Base-by-base conservation (phyloP, 2,329 filamentous ascomycete genomes). In the Aureobasidium sp. region DNA sequence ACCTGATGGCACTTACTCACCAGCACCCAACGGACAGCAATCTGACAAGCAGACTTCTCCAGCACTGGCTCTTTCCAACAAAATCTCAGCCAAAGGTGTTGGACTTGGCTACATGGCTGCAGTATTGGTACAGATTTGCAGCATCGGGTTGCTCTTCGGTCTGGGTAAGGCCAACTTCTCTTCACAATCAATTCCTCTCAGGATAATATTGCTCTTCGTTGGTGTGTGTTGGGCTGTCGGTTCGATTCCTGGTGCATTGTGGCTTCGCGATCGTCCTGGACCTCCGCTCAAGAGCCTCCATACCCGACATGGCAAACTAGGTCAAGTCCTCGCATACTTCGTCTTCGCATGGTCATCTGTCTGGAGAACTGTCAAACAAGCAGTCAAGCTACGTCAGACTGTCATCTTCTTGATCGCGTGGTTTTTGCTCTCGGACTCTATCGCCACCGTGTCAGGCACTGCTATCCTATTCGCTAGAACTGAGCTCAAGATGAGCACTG, bases 381-480 rank as follows among this genome's bases (percentile, higher is more conserved):
- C 91, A 1, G 76, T 85, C 16, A 81, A 83, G 15, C 79, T 92
- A 2, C 74, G 83, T 5, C 89, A 93, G 67, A 86, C 89, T n/a
- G 77, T 87, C 50, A 76, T 91, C 5, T 93, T 92, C 70, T 81
- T 97, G 10, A 81, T 82, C 3, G 89, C 89, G 6, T 97, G 93
- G 93, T 96, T 97, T 70, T 81, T 97, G 15, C 81, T 97, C 2
- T 96, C 90, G 2, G 93, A 97, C 69, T 90, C 90, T 29, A 89
- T 97, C 63, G 93, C 93, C 3, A 97, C 93, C 0, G 91, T 95
- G 0, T 93, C 90, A 29, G 92, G 90, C n/a, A 96, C 92, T 0
- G 92, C 93, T 1, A 90, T 97, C 32, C 79, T 97, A 10, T 97
- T 96, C 71, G 93, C 91, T 27, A 95, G 96, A 74, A 97, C 91